phyloP scores from a whole-genome alignment of 352 stramenopile genomes.

The Globisporangium megalacanthum region DNA sequence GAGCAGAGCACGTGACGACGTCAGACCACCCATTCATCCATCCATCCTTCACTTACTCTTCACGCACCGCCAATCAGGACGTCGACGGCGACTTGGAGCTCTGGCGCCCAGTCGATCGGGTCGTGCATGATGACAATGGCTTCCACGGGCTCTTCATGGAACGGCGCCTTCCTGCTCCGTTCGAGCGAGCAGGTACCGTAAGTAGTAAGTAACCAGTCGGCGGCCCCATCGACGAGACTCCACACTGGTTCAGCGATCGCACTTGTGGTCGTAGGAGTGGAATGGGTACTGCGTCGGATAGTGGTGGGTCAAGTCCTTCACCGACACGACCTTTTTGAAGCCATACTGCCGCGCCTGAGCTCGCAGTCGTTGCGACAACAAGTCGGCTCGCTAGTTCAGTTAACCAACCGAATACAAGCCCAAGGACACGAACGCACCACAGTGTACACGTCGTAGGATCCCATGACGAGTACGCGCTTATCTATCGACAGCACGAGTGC shows the following conservation, averaged over 20 bases:
- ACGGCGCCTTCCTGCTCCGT: slow-evolving; percentile 19
- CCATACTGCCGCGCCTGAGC: slow-evolving; percentile 57
- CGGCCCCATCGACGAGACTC: background rate
- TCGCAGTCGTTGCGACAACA: background rate
- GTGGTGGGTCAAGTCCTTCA: slow-evolving; percentile 65
- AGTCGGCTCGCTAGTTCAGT: too few species aligned
- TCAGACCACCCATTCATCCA: background rate
- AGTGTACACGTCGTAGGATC: slow-evolving; percentile 73
- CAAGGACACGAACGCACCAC: slow-evolving; percentile 33
- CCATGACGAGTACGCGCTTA: slow-evolving; percentile 83
- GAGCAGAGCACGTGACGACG: background rate
- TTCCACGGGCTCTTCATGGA: slow-evolving; percentile 68
- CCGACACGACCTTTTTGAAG: slow-evolving; percentile 77
- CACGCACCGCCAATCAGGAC: slow-evolving; percentile 66
- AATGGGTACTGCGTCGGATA: slow-evolving; percentile 82
- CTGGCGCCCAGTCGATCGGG: slow-evolving; percentile 82
- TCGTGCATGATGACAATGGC: slow-evolving; percentile 90
- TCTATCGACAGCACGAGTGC: slow-evolving; percentile 20
- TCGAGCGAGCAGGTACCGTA: background rate
- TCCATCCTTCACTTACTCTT: too few species aligned
- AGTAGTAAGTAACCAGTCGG: background rate
- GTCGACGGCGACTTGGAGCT: slow-evolving; percentile 87
- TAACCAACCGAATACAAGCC: background rate
- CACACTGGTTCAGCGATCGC: slow-evolving; percentile 2
- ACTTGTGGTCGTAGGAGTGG: slow-evolving; percentile 59